Base-by-base conservation (phyloP, 305 asterid species). In the Ilex paraguariensis region DNA sequence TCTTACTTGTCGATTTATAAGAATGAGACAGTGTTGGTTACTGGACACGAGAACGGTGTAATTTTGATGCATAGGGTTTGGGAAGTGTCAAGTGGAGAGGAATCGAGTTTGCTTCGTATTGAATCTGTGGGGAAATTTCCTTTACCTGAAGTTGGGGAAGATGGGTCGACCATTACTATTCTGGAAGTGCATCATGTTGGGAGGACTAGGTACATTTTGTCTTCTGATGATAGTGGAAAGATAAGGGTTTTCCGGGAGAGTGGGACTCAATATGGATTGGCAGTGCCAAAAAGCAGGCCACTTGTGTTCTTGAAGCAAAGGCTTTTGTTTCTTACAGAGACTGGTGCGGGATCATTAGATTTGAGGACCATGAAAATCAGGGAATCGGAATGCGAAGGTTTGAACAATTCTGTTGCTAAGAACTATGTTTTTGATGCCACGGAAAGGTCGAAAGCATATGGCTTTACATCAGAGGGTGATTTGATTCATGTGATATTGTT, bases 261-360 rank as follows among this genome's bases (percentile, higher is more conserved):
- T 28, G 99, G 99, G 44, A 62, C 75, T 0, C 61, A 90, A 6
- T 73, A 82, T 31, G 99, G 97, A 1, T 40, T 71, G 10, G 87
- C 76, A 10, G 66, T 70, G 45, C 95, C 97, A 4, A 70, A 70
- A 10, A 79, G 85, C 56, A 77, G 70, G 56, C 97, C 96, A 3
- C 64, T 93, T 54, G 91, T 85, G 0, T 93, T 93, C 87, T 81
- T 86, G 80, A 93, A 86, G 82, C 99, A 90, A 66, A 73, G 96
- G 75, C 96, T 93, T 60, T 54, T 93, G 84, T 93, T 90, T 78
- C 86, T 93, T 10, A 87, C 97, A 0, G 96, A 87, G 28, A 77
- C 85, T 4, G 98, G 98, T 31, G 97, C 98, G 0, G 98, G 98
- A 42, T 90, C 97, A 0, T 76, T 92, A 77, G 99, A 93, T 78